phyloP scores from a whole-genome alignment of 176 grass and related monocot genomes.

The Avena insularis region DNA sequence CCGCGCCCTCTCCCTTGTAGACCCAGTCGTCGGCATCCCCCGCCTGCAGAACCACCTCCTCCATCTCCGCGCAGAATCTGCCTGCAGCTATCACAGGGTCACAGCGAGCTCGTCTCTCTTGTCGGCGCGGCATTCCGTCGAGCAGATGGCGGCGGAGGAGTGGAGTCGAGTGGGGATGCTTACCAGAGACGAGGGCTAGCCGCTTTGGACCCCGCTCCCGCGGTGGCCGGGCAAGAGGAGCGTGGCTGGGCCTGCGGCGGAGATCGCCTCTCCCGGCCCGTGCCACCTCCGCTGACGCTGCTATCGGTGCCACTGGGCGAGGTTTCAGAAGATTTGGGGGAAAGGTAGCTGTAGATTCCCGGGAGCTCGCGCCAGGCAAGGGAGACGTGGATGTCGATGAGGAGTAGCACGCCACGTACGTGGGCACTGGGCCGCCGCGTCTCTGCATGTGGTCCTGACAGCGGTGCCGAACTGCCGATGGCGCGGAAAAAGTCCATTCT shows the following conservation, averaged over 20 bases:
- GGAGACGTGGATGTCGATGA: constrained; percentile 29
- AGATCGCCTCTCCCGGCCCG: neutral
- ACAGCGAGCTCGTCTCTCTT: neutral
- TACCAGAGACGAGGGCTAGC: constrained; percentile 20
- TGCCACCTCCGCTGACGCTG: neutral
- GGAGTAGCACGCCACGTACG: constrained; percentile 42
- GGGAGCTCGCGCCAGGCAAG: neutral
- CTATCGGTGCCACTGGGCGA: neutral
- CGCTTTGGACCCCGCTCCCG: neutral
- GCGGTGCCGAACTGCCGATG: neutral
- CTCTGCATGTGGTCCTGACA: constrained; percentile 19
- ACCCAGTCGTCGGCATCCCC: constrained; percentile 72
- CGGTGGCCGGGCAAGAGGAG: neutral
- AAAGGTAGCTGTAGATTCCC: neutral
- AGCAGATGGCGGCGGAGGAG: constrained; percentile 8
- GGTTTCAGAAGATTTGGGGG: neutral
- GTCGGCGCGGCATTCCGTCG: constrained; percentile 40
- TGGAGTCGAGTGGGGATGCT: neutral
- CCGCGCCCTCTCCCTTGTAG: constrained; percentile 94
- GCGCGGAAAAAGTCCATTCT: too few relatives aligned
- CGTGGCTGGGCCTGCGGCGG: neutral
- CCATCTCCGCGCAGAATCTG: constrained; percentile 38
- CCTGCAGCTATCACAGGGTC: constrained; percentile 2
- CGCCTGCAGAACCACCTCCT: constrained; percentile 52
- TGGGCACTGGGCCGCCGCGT: neutral